These are phyloP conservation scores for Globisporangium orthogonon DNA, from an alignment of 352 stramenopile genomes.

Conservation along the genomic window DNA sequence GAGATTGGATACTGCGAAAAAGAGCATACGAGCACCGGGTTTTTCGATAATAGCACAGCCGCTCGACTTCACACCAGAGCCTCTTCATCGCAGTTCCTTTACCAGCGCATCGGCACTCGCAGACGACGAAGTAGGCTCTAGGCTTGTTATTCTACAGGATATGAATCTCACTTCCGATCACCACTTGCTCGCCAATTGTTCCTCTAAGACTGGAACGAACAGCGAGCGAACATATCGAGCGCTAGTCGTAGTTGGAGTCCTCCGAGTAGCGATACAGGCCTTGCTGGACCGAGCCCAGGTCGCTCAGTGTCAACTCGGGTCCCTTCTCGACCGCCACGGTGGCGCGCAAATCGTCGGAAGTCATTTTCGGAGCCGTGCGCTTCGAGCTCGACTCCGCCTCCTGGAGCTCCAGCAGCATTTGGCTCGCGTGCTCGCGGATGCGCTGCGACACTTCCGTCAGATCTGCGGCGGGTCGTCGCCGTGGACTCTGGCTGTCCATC, in stretches of 20 bases:
- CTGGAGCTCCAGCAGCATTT: conserved; percentile 26
- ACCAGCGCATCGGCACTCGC: too few species aligned
- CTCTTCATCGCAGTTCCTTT: too few species aligned
- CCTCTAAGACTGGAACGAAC: neutral
- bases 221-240: neutral
- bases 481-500: conserved; percentile 5
- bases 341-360: conserved; percentile 40
- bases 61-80: too few species aligned
- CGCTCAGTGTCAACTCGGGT: conserved; percentile 31
- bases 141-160: neutral
- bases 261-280: conserved; percentile 13
- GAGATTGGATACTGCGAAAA: neutral
- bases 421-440: conserved; percentile 39
- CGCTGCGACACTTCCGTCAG: conserved; percentile 46
- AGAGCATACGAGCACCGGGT: neutral
- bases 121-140: neutral
- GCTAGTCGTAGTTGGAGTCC: conserved; percentile 20
- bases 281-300: conserved; percentile 22
- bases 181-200: neutral
- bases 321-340: conserved; percentile 26
- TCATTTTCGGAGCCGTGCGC: conserved; percentile 21
- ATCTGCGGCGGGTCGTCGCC: conserved; percentile 16
- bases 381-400: conserved; percentile 22
- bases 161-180: neutral
- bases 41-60: too few species aligned